A percentile compares a stretch with the other conserved stretches of the same genome.
phyloP scores from a whole-genome alignment of 2,329 filamentous ascomycete genomes.

The Bertia moriformis region DNA sequence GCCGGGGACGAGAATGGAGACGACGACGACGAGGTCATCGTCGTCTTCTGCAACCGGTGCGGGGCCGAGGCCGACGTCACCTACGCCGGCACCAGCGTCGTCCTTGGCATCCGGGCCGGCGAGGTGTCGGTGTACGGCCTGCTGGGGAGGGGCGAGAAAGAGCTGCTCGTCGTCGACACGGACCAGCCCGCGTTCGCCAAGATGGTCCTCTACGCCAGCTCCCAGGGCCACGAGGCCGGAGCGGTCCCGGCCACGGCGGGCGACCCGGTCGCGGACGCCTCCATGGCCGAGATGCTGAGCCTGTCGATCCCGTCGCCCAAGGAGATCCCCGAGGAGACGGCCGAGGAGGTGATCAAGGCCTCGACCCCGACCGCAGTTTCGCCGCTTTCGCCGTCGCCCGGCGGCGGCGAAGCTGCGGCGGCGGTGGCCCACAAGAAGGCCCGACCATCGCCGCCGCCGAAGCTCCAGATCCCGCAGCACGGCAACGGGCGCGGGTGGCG shows the following conservation, averaged over 20 bases:
- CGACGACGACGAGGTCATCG: conserved; percentile 40
- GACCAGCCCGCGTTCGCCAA: conserved; percentile 25
- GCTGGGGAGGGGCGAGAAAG: conserved; percentile 56
- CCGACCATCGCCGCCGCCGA: not conserved
- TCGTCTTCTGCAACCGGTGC: conserved; percentile 58
- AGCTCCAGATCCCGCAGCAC: not conserved
- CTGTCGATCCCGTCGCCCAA: not conserved
- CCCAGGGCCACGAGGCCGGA: not conserved
- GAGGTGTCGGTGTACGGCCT: conserved; percentile 57
- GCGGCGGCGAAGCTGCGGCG: no score
- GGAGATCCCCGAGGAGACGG: not conserved
- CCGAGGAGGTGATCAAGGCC: not conserved
- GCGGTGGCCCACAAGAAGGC: not conserved
- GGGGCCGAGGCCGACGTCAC: conserved; percentile 51
- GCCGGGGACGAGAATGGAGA: no score
- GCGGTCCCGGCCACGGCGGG: no score
- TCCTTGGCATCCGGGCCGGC: conserved; percentile 50
- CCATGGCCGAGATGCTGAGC: not conserved
- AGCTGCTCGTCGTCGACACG: conserved; percentile 55
- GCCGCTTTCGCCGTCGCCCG: not conserved
- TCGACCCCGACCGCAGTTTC: not conserved
- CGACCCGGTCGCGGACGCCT: not conserved
- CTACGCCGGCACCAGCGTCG: conserved; percentile 63
- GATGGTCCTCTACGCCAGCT: conserved; percentile 15
- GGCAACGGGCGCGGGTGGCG: not conserved